phyloP scores from a whole-genome alignment of 768 basidiomycete genomes.

The Daedaleopsis sinensis region DNA sequence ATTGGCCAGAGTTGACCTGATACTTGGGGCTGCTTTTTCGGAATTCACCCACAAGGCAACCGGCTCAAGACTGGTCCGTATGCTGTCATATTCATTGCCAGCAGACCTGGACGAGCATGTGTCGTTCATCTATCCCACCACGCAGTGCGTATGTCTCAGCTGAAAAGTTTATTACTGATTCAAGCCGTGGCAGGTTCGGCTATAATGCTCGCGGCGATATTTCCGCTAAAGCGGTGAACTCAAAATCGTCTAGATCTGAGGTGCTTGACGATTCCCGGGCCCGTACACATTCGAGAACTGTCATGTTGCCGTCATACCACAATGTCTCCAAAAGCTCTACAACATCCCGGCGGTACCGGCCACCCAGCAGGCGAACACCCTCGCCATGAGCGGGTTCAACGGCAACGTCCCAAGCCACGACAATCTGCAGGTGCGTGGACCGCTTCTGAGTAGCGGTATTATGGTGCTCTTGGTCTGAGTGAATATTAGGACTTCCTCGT shows the following conservation, averaged over 20 bases:
- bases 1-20: no score
- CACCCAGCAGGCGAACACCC: constrained; percentile 26
- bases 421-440: constrained; percentile 30
- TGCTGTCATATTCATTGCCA: constrained; percentile 33
- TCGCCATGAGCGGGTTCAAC: constrained; percentile 36
- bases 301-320: constrained; percentile 24
- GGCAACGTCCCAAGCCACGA: constrained; percentile 32
- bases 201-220: no score
- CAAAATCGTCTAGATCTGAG: no score
- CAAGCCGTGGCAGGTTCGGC: no score
- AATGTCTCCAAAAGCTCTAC: constrained; percentile 21
- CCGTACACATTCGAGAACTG: no score
- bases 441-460: no score
- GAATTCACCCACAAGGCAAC: no score
- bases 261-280: no score
- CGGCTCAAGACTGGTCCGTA: no score
- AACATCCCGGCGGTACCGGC: constrained; percentile 22
- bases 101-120: constrained; percentile 24
- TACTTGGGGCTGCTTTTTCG: no score
- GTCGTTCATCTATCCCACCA: constrained; percentile 8
- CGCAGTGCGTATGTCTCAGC: constrained; percentile 12
- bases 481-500: background rate
- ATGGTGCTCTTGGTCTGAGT: no score
- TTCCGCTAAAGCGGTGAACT: no score
- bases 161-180: background rate